Percentiles rank a stretch among this genome's conserved stretches.
Conservation (phyloP, 2,329 filamentous ascomycete species). For the Ascochyta lentis region DNA sequence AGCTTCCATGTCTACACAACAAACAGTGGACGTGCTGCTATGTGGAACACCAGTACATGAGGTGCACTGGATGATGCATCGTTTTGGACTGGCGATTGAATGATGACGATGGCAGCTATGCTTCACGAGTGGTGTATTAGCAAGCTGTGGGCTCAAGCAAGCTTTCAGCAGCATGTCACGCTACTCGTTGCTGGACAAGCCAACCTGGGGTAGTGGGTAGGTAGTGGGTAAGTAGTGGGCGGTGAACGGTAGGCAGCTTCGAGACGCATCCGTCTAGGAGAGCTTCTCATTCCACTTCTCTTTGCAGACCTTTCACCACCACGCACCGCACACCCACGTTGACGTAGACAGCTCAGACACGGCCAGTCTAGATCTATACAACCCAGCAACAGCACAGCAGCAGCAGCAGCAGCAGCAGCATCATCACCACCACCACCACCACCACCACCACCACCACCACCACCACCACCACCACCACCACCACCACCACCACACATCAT, state of each 20-base stretch:
- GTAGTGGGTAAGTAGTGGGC: neutral
- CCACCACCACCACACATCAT: slow-evolving; percentile 12
- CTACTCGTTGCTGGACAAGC: slow-evolving; percentile 7
- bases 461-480: neutral
- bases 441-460: too few relatives aligned
- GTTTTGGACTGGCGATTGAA: neutral
- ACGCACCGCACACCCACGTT: neutral
- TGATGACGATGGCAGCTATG: neutral
- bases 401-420: too few relatives aligned
- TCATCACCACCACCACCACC: too few relatives aligned
- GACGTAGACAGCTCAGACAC: neutral
- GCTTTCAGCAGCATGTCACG: slow-evolving; percentile 10
- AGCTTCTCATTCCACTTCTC: slow-evolving; percentile 4
- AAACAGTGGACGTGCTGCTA: too few relatives aligned
- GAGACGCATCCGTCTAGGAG: slow-evolving; percentile 4
- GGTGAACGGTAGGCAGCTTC: neutral
- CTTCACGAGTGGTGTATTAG: neutral
- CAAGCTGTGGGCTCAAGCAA: neutral
- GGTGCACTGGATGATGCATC: neutral
- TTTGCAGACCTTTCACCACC: slow-evolving; percentile 5
- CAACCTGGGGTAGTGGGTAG: slow-evolving; percentile 16
- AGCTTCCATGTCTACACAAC: too few relatives aligned
- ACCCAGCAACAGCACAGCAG: too few relatives aligned
- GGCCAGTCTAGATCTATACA: too few relatives aligned
- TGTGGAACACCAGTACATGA: too few relatives aligned